A percentile compares a stretch with the other conserved stretches of the same genome.
phyloP scores from a whole-genome alignment of 2,329 filamentous ascomycete genomes.

The Berkeleyomyces basicola region DNA sequence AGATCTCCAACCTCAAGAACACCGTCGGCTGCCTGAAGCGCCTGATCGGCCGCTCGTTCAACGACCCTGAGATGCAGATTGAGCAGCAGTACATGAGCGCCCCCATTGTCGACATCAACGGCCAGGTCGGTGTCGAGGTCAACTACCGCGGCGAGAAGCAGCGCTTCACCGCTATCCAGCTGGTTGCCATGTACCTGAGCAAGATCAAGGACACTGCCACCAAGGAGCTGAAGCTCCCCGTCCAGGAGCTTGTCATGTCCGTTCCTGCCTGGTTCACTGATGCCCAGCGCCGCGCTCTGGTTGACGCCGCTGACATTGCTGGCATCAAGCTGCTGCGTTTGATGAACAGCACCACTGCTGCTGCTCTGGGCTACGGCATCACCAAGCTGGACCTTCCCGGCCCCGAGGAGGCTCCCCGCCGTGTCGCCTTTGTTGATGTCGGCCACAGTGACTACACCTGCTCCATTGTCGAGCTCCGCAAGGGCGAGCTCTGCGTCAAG shows the following conservation, averaged over 20 bases:
- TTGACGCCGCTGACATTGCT: slow-evolving; percentile 86
- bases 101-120: slow-evolving; percentile 73
- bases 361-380: slow-evolving; percentile 91
- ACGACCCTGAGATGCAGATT: slow-evolving; percentile 80
- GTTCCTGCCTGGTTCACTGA: slow-evolving; percentile 97
- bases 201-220: slow-evolving; percentile 84
- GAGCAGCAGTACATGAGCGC: slow-evolving; percentile 87
- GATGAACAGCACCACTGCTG: slow-evolving; percentile 96
- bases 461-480: slow-evolving; percentile 90
- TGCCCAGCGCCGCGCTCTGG: slow-evolving; percentile 68
- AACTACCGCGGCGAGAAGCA: slow-evolving; percentile 88
- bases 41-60: slow-evolving; percentile 70
- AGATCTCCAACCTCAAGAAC: slow-evolving; percentile 99
- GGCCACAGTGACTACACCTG: slow-evolving; percentile 92
- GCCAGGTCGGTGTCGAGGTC: slow-evolving; percentile 89
- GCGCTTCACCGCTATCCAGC: slow-evolving; percentile 84
- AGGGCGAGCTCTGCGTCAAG: slow-evolving; percentile 91
- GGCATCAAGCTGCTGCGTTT: slow-evolving; percentile 83
- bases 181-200: slow-evolving; percentile 87
- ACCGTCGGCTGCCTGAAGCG: slow-evolving; percentile 87
- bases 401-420: slow-evolving; percentile 78
- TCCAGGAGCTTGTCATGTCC: slow-evolving; percentile 84
- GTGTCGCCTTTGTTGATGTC: slow-evolving; percentile 85
- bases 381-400: slow-evolving; percentile 87
- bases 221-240: slow-evolving; percentile 74